phyloP scores from a whole-genome alignment of 768 basidiomycete genomes.

The Lactifluus subvellereus region DNA sequence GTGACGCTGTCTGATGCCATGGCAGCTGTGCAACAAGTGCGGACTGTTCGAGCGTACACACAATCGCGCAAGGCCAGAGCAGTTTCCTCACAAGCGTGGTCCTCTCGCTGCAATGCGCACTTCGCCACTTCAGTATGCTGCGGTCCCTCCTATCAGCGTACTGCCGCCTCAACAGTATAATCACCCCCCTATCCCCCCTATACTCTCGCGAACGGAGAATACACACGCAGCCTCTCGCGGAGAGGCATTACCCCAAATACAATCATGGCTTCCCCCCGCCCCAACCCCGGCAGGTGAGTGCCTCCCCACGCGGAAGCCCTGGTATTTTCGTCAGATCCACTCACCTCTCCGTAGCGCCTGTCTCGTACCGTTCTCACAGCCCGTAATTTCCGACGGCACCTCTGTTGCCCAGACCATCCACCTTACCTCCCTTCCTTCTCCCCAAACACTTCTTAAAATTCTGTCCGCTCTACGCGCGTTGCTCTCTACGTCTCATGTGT shows the following conservation, averaged over 20 bases:
- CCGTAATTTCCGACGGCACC: neutral
- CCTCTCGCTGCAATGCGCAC: slow-evolving; percentile 35
- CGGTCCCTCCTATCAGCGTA: no score
- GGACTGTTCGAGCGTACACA: slow-evolving; percentile 79
- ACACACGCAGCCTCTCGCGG: slow-evolving; percentile 10
- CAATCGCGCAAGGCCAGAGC: slow-evolving; percentile 70
- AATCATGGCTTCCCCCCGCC: slow-evolving; percentile 18
- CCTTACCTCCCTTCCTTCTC: neutral
- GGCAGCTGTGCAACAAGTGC: slow-evolving; percentile 55
- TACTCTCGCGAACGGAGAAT: slow-evolving; percentile 29
- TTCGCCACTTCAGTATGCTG: no score
- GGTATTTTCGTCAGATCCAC: slow-evolving; percentile 1
- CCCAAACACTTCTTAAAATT: neutral
- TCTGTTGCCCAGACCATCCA: neutral
- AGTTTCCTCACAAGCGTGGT: slow-evolving; percentile 75
- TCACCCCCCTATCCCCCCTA: no score
- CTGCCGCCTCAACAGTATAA: no score
- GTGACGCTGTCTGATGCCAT: neutral
- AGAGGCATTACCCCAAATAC: slow-evolving; percentile 18
- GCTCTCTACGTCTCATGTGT: neutral
- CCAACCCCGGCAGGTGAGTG: slow-evolving; percentile 16
- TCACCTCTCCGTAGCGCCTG: slow-evolving; percentile 8
- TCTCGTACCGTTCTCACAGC: slow-evolving; percentile 19
- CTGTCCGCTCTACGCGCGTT: neutral
- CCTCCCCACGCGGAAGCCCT: neutral